Percentiles rank a stretch among this genome's conserved stretches.
These are phyloP conservation scores for Escovopsis weberi DNA, from an alignment of 2,329 filamentous ascomycete species.

Conservation along the genomic window DNA sequence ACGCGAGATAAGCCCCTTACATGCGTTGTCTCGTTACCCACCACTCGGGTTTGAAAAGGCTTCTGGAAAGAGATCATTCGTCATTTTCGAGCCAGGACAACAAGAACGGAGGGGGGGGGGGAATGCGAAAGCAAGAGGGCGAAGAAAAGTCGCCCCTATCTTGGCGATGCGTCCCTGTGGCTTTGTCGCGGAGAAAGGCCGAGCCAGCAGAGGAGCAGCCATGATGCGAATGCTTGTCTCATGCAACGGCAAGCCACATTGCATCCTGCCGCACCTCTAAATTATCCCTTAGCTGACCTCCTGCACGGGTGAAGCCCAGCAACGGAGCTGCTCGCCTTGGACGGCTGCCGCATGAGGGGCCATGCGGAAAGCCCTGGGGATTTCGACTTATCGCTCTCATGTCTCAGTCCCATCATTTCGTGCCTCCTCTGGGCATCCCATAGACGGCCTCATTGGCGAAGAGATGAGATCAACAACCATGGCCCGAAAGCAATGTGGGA, in stretches of 20 bases:
- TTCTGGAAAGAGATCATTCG: no score
- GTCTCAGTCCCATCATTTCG: neutral
- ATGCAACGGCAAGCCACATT: conserved; percentile 1
- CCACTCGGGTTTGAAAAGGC: no score
- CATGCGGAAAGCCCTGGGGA: neutral
- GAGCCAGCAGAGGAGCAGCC: neutral
- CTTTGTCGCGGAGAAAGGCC: neutral
- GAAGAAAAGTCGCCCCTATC: neutral
- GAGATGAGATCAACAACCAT: neutral
- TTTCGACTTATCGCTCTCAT: neutral
- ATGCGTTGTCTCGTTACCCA: no score
- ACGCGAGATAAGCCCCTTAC: no score
- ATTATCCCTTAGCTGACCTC: neutral
- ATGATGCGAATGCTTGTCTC: neutral
- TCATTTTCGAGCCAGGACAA: no score
- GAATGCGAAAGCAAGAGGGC: no score
- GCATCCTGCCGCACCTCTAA: neutral
- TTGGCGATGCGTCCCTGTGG: neutral
- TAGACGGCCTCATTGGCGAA: neutral
- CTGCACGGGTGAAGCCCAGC: no score
- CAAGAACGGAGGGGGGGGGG: no score
- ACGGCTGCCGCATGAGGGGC: no score
- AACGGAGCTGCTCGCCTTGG: no score
- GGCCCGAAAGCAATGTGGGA: no score
- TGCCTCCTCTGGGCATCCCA: neutral